Conservation (phyloP, 2,329 filamentous ascomycete genomes). For the Byssochlamys sp. region DNA sequence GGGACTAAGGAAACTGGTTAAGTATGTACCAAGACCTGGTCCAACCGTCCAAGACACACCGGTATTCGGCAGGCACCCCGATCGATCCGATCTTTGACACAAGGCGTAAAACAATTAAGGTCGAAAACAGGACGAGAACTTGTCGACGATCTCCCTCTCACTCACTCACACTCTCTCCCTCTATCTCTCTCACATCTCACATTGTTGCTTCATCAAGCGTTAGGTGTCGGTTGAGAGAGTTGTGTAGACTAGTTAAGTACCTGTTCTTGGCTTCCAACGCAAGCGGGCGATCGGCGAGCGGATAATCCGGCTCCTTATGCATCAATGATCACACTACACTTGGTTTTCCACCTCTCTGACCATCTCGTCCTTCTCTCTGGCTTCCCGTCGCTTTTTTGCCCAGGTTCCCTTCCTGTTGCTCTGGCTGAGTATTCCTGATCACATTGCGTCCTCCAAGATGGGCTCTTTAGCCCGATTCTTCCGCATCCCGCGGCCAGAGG, state of each 20-base stretch:
- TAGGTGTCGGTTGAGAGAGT: neutral
- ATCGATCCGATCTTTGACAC: neutral
- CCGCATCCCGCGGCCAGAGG: slow-evolving; percentile 43
- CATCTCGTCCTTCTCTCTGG: slow-evolving; percentile 3
- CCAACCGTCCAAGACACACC: neutral
- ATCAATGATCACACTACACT: slow-evolving; percentile 5
- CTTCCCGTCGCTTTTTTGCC: slow-evolving; percentile 2
- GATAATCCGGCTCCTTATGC: slow-evolving; percentile 11
- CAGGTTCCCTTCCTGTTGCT: neutral
- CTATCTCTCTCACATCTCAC: neutral
- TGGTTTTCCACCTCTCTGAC: slow-evolving; percentile 4
- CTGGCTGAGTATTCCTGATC: slow-evolving; percentile 2
- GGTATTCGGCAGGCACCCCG: neutral
- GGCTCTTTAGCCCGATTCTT: slow-evolving; percentile 33
- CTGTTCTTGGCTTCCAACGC: neutral
- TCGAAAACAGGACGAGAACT: neutral
- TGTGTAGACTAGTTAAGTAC: neutral
- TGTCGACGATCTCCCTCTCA: neutral
- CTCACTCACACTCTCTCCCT: too few species aligned
- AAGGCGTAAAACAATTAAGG: neutral
- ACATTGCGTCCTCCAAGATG: slow-evolving; percentile 18
- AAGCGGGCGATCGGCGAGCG: slow-evolving; percentile 13
- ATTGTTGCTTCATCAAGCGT: neutral
- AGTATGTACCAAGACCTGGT: neutral
- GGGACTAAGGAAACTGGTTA: neutral